Percentiles rank a stretch among this genome's conserved stretches.
These are phyloP conservation scores for Gliomastix tumulicola DNA, from an alignment of 2,329 filamentous ascomycete genomes.

Conservation along the genomic window DNA sequence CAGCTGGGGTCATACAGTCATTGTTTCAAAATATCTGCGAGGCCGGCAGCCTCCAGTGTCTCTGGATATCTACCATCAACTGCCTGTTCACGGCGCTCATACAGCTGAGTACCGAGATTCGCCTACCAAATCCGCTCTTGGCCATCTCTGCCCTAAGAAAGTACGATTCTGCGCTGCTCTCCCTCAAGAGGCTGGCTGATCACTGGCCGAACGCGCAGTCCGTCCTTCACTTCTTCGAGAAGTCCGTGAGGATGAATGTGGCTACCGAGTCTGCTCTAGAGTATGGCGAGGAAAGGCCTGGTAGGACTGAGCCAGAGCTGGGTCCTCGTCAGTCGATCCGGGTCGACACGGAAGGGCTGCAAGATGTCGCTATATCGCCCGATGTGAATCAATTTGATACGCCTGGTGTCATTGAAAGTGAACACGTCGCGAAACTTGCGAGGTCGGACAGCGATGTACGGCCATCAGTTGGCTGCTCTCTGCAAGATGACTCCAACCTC, in stretches of 20 bases:
- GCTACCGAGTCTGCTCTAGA: too few relatives aligned
- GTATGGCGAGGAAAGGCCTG: too few relatives aligned
- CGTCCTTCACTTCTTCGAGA: neutral
- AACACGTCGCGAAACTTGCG: too few relatives aligned
- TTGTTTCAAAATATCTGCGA: conserved; percentile 17
- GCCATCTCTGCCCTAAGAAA: conserved; percentile 17
- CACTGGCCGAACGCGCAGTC: conserved; percentile 15
- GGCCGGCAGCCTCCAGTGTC: conserved; percentile 9
- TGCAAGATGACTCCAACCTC: too few relatives aligned
- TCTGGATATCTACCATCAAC: conserved; percentile 18
- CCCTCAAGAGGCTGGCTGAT: conserved; percentile 15
- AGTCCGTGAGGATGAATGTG: neutral
- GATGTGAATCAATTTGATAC: too few relatives aligned
- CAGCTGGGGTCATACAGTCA: conserved; percentile 15
- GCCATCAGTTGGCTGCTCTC: too few relatives aligned
- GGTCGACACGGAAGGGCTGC: too few relatives aligned
- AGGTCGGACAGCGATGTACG: too few relatives aligned
- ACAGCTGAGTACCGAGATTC: conserved; percentile 16
- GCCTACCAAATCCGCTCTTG: conserved; percentile 18
- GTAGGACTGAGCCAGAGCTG: too few relatives aligned
- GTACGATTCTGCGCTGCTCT: conserved; percentile 17
- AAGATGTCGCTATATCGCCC: too few relatives aligned
- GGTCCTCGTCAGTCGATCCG: too few relatives aligned
- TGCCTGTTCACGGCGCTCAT: conserved; percentile 20
- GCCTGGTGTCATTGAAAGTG: too few relatives aligned